Base-by-base conservation (phyloP, 1,284 basidiomycete species). In the Moesziomyces antarcticus region DNA sequence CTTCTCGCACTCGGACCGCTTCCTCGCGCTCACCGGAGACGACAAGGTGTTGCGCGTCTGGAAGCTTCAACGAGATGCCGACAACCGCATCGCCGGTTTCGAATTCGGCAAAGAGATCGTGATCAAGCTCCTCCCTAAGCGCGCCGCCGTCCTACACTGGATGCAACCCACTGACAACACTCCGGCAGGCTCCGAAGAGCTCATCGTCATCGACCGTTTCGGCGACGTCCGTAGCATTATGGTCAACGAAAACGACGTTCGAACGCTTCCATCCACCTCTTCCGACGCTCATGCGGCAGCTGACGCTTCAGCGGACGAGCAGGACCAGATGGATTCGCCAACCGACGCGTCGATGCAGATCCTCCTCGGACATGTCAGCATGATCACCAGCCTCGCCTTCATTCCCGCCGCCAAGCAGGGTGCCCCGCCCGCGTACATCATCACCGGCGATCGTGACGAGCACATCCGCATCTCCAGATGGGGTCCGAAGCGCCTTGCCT, bases 401-500 rank as follows among this genome's bases (percentile, higher is more conserved):
- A 56, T 78, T n/a, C 64, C 66, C 11, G 51, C 41, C 30, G 44
- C 52, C 7, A 51, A 46, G 13, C 10, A 40, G 5, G 47, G 50
- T 13, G 47, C 67, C 21, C 72, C 77, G 6, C 61, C 56, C 24
- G 37, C 56, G 0, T 73, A 63, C 61, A 71, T 82, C 42, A 57
- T 82, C 45, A 79, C 77, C 0, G 67, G 74, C 20, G 81, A 82
- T 50, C 70, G 81, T n/a, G 81, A 82, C 61, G 81, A 82, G 61
- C 81, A 82, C 59, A 82, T 82, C 27, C 73, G 81, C n/a, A 68
- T 82, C 27, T 82, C 81, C 10, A 66, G 81, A 35, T 82, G 81
- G 81, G 80, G 81, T 6, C 41, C 65, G 4, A 55, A 61, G 41
- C 75, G 77, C 6, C 56, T 74, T 14, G 77, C 70, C 0, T 72